Conservation (phyloP, 2,329 filamentous ascomycete genomes). For the Colletotrichum tanaceti region DNA sequence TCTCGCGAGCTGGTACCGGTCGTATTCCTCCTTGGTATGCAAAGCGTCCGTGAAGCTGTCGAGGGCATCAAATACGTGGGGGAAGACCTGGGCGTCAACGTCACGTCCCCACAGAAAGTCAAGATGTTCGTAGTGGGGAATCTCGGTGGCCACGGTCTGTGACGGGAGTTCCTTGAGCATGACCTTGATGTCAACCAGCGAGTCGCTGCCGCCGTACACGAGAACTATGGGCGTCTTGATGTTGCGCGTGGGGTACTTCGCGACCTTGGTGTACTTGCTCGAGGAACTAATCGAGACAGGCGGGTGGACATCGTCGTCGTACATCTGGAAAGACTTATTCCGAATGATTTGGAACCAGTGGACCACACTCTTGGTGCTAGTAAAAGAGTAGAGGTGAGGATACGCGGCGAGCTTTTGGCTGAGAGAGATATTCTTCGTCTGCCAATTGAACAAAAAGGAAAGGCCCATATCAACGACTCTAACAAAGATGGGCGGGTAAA, state of each 20-base stretch:
- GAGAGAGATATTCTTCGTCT: conserved; percentile 81
- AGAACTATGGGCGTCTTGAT: conserved; percentile 96
- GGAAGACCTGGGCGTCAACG: conserved; percentile 85
- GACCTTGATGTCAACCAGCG: conserved; percentile 89
- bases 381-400: conserved; percentile 95
- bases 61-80: conserved; percentile 89
- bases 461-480: conserved; percentile 86
- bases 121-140: conserved; percentile 94
- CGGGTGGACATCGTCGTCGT: conserved; percentile 90
- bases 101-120: conserved; percentile 96
- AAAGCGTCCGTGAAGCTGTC: conserved; percentile 73
- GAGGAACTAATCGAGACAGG: conserved; percentile 76
- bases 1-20: conserved; percentile 65
- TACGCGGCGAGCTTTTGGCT: conserved; percentile 96
- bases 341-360: conserved; percentile 99
- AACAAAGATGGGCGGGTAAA: conserved; percentile 95
- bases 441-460: conserved; percentile 90
- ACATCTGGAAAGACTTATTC: conserved; percentile 97
- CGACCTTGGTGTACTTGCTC: conserved; percentile 93
- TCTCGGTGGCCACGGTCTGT: conserved; percentile 86
- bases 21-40: conserved; percentile 71
- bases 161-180: conserved; percentile 91
- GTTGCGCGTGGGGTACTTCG: conserved; percentile 95
- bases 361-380: conserved; percentile 94
- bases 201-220: conserved; percentile 93